Base-by-base conservation (phyloP, 441 rosid genomes). In the Codiaeum variegatum region DNA sequence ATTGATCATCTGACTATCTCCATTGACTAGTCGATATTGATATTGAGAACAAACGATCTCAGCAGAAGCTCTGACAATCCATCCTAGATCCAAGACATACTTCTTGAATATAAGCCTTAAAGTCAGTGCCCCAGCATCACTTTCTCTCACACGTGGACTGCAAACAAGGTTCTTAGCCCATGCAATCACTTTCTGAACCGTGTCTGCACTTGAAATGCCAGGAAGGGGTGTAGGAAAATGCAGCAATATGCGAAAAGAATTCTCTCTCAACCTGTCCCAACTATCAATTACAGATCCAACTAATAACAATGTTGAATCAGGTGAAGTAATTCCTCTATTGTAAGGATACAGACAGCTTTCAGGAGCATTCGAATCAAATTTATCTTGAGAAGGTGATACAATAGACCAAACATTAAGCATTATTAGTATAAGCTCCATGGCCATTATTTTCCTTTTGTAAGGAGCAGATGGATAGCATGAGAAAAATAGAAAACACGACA, bases 401-500 rank as follows among this genome's bases (percentile, higher is more conserved):
- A 95, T 81, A 66, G 98, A 74, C 99, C 99, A 95, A 74, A 89
- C 85, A 77, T 90, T 93, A 70, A 89, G 84, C 96, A 91, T 90
- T 73, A 88, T 88, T 75, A 77, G 86, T 77, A 91, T 86, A 75
- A 95, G 98, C 62, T 92, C 99, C 78, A 87, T 95, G 52, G 99
- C 94, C 97, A 95, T 92, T 77, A 92, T 91, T 84, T 95, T 95
- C 78, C 99, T 91, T 84, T 83, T 88, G 78, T 91, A 95, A 42
- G 99, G 97, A n/a, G 99, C 98, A 80, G 96, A 91, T 66, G 98
- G 97, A 83, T 95, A 92, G 86, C 96, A 92, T 71, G 98, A 92
- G 79, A 86, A 88, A 80, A 85, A 89, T 44, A 95, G 84, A 86
- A 92, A 95, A 78, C 85, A 78, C 76, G 95, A 85, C 82, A 95